Evolutionary conservation across 2,329 filamentous ascomycete species (phyloP).

Genomic region (Diplodia seriata): DNA sequence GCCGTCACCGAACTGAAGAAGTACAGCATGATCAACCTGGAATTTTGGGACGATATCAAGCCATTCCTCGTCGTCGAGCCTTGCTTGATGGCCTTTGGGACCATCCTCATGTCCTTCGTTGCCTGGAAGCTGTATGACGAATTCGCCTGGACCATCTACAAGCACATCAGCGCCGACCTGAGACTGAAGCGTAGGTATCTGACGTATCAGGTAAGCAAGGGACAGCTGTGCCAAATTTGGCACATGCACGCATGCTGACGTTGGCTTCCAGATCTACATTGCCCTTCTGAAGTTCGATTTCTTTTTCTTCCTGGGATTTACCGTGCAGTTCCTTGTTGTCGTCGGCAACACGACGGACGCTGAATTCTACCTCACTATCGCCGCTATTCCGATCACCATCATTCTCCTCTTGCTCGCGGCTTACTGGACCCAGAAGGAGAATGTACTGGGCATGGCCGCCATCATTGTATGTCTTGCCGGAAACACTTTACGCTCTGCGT

Average conservation of each 20-base stretch:
- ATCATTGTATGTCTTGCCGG: slow-evolving; percentile 67
- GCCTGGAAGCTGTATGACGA: slow-evolving; percentile 98
- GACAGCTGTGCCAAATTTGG: slow-evolving; percentile 3
- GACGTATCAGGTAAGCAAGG: slow-evolving; percentile 81
- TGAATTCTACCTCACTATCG: slow-evolving; percentile 86
- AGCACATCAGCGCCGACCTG: slow-evolving; percentile 96
- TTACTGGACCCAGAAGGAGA: slow-evolving; percentile 84
- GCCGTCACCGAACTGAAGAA: slow-evolving; percentile 66
- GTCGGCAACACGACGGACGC: slow-evolving; percentile 71
- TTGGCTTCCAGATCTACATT: slow-evolving; percentile 80
- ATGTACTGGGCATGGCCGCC: slow-evolving; percentile 74
- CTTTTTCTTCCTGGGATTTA: slow-evolving; percentile 99
- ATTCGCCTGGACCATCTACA: slow-evolving; percentile 99
- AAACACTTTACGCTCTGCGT: neutral
- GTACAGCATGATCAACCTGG: slow-evolving; percentile 53
- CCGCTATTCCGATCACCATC: slow-evolving; percentile 90
- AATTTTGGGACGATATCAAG: slow-evolving; percentile 73
- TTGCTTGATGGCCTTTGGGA: slow-evolving; percentile 78
- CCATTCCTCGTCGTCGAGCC: slow-evolving; percentile 87
- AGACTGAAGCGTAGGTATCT: slow-evolving; percentile 96
- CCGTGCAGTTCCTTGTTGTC: slow-evolving; percentile 95
- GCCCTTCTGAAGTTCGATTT: slow-evolving; percentile 98
- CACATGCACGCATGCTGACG: slow-evolving; percentile 15
- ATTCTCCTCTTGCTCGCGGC: slow-evolving; percentile 84
- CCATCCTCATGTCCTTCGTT: slow-evolving; percentile 74